Evolutionary conservation across 257 asterid species (phyloP), one percentile per base, ranked within the genome.

Genomic region (Capsicum pubescens): DNA sequence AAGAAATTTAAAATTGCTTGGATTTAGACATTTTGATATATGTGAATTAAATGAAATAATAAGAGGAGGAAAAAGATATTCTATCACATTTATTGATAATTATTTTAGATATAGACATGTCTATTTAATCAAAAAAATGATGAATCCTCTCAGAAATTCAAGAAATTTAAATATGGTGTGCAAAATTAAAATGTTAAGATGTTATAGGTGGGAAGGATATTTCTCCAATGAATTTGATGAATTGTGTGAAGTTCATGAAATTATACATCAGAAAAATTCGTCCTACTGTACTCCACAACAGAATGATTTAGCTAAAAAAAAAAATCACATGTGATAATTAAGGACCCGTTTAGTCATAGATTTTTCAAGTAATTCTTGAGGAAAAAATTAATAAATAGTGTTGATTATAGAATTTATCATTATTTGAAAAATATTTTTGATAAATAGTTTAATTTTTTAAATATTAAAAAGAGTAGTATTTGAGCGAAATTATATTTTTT

Each of bases 141-240:
- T 79, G 46, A 79, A 54, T 35, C 54, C 6, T 79, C 35, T 19
- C 4, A 26, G 1, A 36, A 58, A 26, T 81, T 59, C n/a, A 81
- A 81, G 16, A 8, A 13, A 36, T 81, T 60, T 58, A 58, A 46
- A 12, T 13, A 7, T 42, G 8, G 42, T 21, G 74, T 14, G 26
- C 5, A 79, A 79, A 35, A 81, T 81, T 26, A 81, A 63, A 81
- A 61, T 81, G 39, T 21, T 61, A 44, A 36, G 44, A 60, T 61
- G 74, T 59, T 58, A 44, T 61, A n/a, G 61, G 5, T 46, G 46
- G 46, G 44, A 46, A 56, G 42, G 42, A 63, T 81, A 42, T n/a
- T 59, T 50, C 13, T 46, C 84, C 60, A 81, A 6, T 39, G 46
- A 63, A 7, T 63, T 81, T 81, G 26, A 7, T 60, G 8, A 16